phyloP scores from a whole-genome alignment of 495 filamentous ascomycete genomes.

The Penicillium verhagenii region DNA sequence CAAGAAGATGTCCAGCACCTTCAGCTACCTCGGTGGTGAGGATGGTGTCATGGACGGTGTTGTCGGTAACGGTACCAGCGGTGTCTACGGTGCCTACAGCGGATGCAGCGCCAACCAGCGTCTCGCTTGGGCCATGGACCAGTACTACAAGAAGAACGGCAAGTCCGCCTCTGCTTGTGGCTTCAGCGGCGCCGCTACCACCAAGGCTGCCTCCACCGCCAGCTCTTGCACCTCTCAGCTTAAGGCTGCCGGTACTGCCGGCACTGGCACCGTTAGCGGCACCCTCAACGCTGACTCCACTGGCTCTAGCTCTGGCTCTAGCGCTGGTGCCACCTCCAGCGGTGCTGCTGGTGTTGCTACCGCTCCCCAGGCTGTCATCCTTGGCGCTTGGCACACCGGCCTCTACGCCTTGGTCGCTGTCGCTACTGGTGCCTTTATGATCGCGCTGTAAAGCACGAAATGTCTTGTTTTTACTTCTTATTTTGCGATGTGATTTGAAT shows the following conservation, averaged over 20 bases:
- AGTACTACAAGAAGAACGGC: slow-evolving; percentile 65
- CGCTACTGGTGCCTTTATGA: slow-evolving; percentile 70
- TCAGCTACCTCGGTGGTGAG: slow-evolving; percentile 68
- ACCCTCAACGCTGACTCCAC: slow-evolving; percentile 35
- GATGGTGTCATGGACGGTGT: slow-evolving; percentile 67
- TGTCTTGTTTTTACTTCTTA: slow-evolving; percentile 2
- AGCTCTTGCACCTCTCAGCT: slow-evolving; percentile 53
- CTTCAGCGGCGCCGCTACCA: slow-evolving; percentile 67
- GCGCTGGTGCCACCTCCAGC: slow-evolving; percentile 41
- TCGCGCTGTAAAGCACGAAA: slow-evolving; percentile 60
- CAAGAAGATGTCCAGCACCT: slow-evolving; percentile 62
- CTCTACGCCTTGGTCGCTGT: slow-evolving; percentile 67
- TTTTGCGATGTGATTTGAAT: slow-evolving; percentile 3
- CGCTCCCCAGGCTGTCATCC: slow-evolving; percentile 53
- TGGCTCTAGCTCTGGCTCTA: slow-evolving; percentile 34
- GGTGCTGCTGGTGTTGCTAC: slow-evolving; percentile 40
- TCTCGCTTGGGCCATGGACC: slow-evolving; percentile 79
- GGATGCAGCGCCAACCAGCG: slow-evolving; percentile 80
- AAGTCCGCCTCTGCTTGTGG: slow-evolving; percentile 57
- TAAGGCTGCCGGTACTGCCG: slow-evolving; percentile 60
- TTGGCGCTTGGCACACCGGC: slow-evolving; percentile 65
- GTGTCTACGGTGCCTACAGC: slow-evolving; percentile 82
- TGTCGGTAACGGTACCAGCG: slow-evolving; percentile 61
- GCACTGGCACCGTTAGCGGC: slow-evolving; percentile 60
- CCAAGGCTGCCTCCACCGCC: slow-evolving; percentile 42